phyloP scores from a whole-genome alignment of 495 filamentous ascomycete genomes.

The Penicillium canariense region DNA sequence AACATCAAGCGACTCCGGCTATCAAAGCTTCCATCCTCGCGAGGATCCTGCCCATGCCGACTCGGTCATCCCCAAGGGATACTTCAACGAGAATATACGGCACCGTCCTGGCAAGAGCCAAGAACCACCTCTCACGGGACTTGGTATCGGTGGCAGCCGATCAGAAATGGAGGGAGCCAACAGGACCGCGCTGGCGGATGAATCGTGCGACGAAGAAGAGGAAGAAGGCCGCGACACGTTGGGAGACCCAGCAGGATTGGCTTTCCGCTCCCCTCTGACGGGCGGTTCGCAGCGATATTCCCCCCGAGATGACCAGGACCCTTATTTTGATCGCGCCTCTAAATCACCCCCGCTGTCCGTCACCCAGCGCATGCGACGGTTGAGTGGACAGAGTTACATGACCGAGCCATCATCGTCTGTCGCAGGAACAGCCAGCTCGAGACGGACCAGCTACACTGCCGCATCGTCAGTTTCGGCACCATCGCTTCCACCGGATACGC shows the following conservation, averaged over 20 bases:
- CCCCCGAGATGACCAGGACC: constrained; percentile 15
- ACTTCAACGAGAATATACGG: constrained; percentile 37
- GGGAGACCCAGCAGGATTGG: constrained; percentile 3
- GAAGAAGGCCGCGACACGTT: constrained; percentile 20
- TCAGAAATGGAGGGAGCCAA: constrained; percentile 5
- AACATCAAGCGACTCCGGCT: neutral
- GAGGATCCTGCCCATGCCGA: neutral
- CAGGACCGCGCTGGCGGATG: constrained; percentile 11
- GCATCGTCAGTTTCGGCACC: constrained; percentile 30
- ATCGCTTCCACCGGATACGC: constrained; percentile 31
- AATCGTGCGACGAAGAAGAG: constrained; percentile 26
- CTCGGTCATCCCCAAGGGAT: constrained; percentile 34
- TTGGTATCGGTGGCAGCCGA: constrained; percentile 12
- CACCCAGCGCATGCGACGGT: constrained; percentile 46
- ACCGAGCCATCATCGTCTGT: constrained; percentile 29
- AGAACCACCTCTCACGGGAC: constrained; percentile 1
- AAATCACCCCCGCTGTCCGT: constrained; percentile 43
- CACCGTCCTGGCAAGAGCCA: constrained; percentile 16
- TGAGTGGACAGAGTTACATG: constrained; percentile 34
- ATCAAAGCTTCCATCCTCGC: constrained; percentile 7
- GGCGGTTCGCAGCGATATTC: neutral
- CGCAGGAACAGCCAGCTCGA: constrained; percentile 33
- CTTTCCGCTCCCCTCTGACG: neutral
- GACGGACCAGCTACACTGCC: constrained; percentile 40
- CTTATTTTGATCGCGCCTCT: constrained; percentile 26